Percentiles rank a stretch among this genome's conserved stretches.
Evolutionary conservation across 2,329 filamentous ascomycete species (phyloP).

Genomic region (Talaromyces islandicus): DNA sequence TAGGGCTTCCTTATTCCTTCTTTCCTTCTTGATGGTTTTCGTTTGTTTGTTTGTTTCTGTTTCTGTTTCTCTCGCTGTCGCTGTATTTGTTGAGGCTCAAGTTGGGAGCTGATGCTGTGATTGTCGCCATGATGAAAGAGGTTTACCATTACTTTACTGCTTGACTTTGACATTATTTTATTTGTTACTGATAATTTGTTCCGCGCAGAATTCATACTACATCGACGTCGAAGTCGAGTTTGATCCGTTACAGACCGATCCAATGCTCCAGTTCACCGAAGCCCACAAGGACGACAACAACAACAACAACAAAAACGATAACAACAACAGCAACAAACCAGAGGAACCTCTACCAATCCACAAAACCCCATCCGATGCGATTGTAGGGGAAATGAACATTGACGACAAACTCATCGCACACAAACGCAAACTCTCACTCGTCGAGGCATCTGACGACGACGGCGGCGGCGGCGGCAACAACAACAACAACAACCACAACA

Average conservation of each 20-base stretch:
- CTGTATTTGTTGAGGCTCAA: neutral
- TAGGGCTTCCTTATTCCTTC: neutral
- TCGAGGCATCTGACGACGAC: constrained; percentile 15
- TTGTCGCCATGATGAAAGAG: neutral
- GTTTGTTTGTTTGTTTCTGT: neutral
- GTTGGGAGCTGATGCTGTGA: neutral
- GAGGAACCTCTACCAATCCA: neutral
- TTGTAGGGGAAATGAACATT: too few species aligned
- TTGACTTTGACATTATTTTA: neutral
- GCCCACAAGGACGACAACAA: constrained; percentile 6
- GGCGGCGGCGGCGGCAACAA: neutral
- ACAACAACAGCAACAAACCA: too few species aligned
- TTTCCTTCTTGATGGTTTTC: neutral
- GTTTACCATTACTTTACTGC: neutral
- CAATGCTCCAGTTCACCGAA: constrained; percentile 17
- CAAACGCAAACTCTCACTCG: constrained; percentile 24
- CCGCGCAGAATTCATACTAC: constrained; percentile 3
- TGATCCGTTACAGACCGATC: constrained; percentile 17
- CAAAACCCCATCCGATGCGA: too few species aligned
- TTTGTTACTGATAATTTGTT: neutral
- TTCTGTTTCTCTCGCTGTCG: neutral
- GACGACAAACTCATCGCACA: neutral
- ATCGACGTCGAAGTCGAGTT: constrained; percentile 14
- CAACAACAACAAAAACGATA: neutral
- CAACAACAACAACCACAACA: too few species aligned